Evolutionary conservation across 1,284 basidiomycete species (phyloP).

Genomic region (Marasmius sp.): DNA sequence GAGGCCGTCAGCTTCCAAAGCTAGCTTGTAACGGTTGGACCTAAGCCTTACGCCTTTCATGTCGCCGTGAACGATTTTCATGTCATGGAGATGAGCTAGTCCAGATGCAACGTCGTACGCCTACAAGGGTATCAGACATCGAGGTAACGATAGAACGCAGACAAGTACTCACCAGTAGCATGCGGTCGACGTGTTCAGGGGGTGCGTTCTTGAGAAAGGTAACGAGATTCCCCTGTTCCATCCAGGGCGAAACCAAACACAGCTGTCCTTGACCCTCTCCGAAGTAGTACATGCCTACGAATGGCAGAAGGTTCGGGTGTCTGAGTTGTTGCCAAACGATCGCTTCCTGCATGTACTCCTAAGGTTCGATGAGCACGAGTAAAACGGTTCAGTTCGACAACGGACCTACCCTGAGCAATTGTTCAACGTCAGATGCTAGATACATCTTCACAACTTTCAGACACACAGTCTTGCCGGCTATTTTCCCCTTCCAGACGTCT

Average conservation of each 20-base stretch:
- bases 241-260: constrained; percentile 25
- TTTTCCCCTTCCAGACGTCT: neutral
- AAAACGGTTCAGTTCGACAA: no score
- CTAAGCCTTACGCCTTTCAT: constrained; percentile 33
- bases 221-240: constrained; percentile 33
- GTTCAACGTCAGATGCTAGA: no score
- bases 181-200: constrained; percentile 16
- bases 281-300: neutral
- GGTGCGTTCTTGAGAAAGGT: constrained; percentile 21
- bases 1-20: neutral
- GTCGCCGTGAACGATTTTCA: constrained; percentile 36
- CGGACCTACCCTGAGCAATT: no score
- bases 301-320: neutral
- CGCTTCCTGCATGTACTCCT: neutral
- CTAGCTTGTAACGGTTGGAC: neutral
- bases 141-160: neutral
- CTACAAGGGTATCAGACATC: constrained; percentile 10
- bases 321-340: neutral
- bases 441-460: no score
- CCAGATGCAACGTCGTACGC: constrained; percentile 28
- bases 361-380: no score
- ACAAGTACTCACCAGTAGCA: constrained; percentile 19
- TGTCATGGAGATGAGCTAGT: constrained; percentile 32
- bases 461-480: no score
- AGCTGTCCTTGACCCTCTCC: neutral